Evolutionary conservation across 495 filamentous ascomycete species (phyloP).

Genomic region (Aspergillus olivimuriae): DNA sequence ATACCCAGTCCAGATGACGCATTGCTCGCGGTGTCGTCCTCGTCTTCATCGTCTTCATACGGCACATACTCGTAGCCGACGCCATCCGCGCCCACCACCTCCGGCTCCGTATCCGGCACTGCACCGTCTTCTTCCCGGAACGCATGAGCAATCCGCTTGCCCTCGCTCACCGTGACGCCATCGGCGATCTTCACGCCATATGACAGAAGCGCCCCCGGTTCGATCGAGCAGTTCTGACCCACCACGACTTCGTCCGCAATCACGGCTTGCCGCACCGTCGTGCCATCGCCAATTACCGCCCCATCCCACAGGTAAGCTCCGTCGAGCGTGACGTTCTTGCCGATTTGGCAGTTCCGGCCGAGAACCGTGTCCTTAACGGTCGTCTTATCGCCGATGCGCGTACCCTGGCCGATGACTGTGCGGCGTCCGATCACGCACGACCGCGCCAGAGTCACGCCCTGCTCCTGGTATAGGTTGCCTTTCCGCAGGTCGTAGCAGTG

Average conservation of each 20-base stretch:
- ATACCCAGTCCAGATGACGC: constrained; percentile 48
- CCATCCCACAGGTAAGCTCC: constrained; percentile 90
- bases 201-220: constrained; percentile 70
- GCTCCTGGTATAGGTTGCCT: constrained; percentile 63
- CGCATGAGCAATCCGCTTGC: constrained; percentile 49
- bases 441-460: constrained; percentile 64
- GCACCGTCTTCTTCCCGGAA: constrained; percentile 40
- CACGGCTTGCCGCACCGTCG: constrained; percentile 64
- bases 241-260: constrained; percentile 65
- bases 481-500: constrained; percentile 67
- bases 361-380: constrained; percentile 66
- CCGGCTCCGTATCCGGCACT: constrained; percentile 44
- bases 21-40: constrained; percentile 39
- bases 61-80: constrained; percentile 45
- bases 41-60: constrained; percentile 46
- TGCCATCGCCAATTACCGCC: constrained; percentile 64
- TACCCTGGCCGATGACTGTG: constrained; percentile 69
- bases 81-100: constrained; percentile 38
- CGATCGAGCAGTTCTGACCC: constrained; percentile 61
- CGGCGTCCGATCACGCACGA: constrained; percentile 58
- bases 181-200: constrained; percentile 68
- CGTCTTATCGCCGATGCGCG: constrained; percentile 66
- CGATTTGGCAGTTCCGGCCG: constrained; percentile 78
- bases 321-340: constrained; percentile 70
- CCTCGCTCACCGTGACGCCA: constrained; percentile 43